A percentile compares a stretch with the other conserved stretches of the same genome.
Evolutionary conservation across 2,329 filamentous ascomycete species (phyloP).

Genomic region (Phyllosticta ampelicida): DNA sequence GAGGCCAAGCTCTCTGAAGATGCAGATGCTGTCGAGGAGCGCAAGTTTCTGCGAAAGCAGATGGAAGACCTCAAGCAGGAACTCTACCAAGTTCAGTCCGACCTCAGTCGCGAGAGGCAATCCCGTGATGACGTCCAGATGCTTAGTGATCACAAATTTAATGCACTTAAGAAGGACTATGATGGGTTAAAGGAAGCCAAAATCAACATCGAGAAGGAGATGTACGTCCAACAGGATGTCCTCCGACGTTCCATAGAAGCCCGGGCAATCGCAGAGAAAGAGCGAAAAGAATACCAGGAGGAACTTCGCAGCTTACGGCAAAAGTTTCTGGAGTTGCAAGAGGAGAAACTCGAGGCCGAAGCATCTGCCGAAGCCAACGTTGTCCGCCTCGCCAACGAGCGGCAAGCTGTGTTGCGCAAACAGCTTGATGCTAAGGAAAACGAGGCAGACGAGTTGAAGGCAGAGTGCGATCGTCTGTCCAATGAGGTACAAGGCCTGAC

Average conservation of each 20-base stretch:
- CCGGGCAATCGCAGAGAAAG: conserved; percentile 66
- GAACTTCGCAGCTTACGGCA: conserved; percentile 75
- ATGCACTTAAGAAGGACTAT: conserved; percentile 72
- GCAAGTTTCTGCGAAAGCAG: conserved; percentile 75
- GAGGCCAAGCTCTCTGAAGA: conserved; percentile 86
- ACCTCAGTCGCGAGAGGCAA: conserved; percentile 82
- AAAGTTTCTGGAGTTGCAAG: conserved; percentile 75
- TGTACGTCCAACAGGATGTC: conserved; percentile 90
- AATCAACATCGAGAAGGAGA: conserved; percentile 94
- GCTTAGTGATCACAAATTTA: conserved; percentile 78
- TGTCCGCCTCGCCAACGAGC: conserved; percentile 66
- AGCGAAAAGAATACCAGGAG: conserved; percentile 77
- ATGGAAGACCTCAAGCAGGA: conserved; percentile 79
- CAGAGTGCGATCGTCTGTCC: conserved; percentile 65
- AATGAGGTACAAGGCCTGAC: conserved; percentile 76
- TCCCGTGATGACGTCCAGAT: conserved; percentile 89
- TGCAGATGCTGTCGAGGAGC: conserved; percentile 66
- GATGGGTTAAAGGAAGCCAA: conserved; percentile 85
- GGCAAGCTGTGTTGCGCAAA: conserved; percentile 63
- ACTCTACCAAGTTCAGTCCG: conserved; percentile 73
- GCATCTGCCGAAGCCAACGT: conserved; percentile 68
- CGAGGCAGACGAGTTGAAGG: conserved; percentile 67
- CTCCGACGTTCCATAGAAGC: conserved; percentile 77
- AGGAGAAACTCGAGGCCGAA: conserved; percentile 74
- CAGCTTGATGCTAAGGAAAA: conserved; percentile 73